Base-by-base conservation (phyloP, 257 asterid genomes). In the Parsonsia alboflavescens region DNA sequence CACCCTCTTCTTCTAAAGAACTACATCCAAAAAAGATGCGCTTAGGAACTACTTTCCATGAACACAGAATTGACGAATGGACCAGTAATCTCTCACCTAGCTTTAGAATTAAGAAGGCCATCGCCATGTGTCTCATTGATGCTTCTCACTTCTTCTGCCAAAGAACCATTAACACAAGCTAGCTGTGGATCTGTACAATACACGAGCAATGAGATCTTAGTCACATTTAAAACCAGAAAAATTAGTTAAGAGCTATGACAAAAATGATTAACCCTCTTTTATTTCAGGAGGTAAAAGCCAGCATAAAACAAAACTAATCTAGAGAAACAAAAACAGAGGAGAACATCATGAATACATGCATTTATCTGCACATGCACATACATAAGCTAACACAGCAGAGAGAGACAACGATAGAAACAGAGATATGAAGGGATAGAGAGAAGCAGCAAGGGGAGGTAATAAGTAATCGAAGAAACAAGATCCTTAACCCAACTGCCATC, bases 41-140 rank as follows among this genome's bases (percentile, higher is more conserved):
- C 78, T 77, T 71, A 50, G 49, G 53, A 61, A 12, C 42, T 57
- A 3, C 46, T 50, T 30, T 59, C 13, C 36, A 17, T 7, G 24
- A 53, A 42, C 49, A 16, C 64, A 63, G 8, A 61, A 61, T 56
- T 41, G 28, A 21, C 12, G 21, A 50, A 70, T 5, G 1, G 6
- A 30, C 65, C 50, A 26, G 76, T 19, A 13, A 63, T 33, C 30
- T 74, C 76, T 85, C 79, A 91, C 97, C 97, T 84, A 53, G 86
- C 70, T 66, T 85, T 83, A 75, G 85, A 82, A 15, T 84, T 42
- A 24, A 81, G 68, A 77, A 58, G 73, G 44, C 87, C 86, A 79
- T 88, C 82, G 48, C 57, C 73, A 53, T 68, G 84, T 50, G 65
- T 78, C 78, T 48, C 77, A 26, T 73, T 82, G 67, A 56, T 10